Percentiles rank a stretch among this genome's conserved stretches.
Evolutionary conservation across 805 yeast genomes (phyloP).

Genomic region (Komagataella kurtzmanii): DNA sequence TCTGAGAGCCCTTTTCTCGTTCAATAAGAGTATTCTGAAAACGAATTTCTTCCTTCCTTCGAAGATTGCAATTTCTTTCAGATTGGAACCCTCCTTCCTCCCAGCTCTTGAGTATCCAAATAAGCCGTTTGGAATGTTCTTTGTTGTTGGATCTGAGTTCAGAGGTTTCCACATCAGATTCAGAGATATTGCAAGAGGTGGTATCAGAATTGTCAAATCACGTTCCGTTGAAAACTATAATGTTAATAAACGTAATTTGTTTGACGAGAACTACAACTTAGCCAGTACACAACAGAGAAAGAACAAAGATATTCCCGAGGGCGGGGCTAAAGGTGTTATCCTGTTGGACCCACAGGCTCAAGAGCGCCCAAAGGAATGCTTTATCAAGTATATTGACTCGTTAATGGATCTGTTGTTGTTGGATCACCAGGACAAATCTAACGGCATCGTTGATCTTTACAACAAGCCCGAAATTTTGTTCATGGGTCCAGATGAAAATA

Average conservation of each 20-base stretch:
- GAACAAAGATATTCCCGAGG: constrained; percentile 97
- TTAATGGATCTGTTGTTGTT: constrained; percentile 67
- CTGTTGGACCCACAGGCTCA: constrained; percentile 63
- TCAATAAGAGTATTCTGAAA: constrained; percentile 79
- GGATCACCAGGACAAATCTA: constrained; percentile 35
- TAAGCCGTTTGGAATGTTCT: constrained; percentile 87
- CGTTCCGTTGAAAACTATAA: constrained; percentile 77
- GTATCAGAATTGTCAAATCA: constrained; percentile 88
- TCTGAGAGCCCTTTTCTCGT: constrained; percentile 66
- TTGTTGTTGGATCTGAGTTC: constrained; percentile 91
- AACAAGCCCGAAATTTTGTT: constrained; percentile 80
- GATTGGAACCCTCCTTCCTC: constrained; percentile 76
- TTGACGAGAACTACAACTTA: constrained; percentile 92
- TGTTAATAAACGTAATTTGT: constrained; percentile 73
- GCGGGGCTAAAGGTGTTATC: constrained; percentile 97
- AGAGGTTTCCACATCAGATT: constrained; percentile 96
- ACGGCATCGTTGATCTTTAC: constrained; percentile 79
- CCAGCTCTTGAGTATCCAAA: constrained; percentile 84
- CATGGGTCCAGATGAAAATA: constrained; percentile 99
- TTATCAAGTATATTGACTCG: constrained; percentile 87
- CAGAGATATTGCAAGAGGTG: constrained; percentile 96
- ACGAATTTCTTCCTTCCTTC: constrained; percentile 91
- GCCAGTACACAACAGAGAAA: constrained; percentile 94
- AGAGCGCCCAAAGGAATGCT: constrained; percentile 69
- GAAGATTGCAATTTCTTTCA: constrained; percentile 88